phyloP scores from a whole-genome alignment of 2,329 filamentous ascomycete species.

The Fusarium sublunatum region DNA sequence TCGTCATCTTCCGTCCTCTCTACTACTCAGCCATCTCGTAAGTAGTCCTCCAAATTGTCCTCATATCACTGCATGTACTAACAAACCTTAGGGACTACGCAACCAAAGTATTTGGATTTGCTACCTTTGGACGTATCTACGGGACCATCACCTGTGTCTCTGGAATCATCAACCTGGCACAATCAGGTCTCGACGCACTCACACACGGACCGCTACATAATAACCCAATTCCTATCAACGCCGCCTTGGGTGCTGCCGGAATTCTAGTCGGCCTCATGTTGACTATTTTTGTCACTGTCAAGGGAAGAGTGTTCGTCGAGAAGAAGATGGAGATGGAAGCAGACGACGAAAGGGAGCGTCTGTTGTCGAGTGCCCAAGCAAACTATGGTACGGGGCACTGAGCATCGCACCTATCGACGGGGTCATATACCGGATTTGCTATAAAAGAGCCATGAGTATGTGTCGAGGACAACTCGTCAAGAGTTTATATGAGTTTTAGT shows the following conservation, averaged over 20 bases:
- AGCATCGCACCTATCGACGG: not conserved
- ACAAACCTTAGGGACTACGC: constrained; percentile 67
- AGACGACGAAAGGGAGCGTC: constrained; percentile 25
- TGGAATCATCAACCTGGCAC: constrained; percentile 76
- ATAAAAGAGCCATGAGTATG: not conserved
- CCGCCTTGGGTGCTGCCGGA: constrained; percentile 6
- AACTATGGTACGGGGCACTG: constrained; percentile 15
- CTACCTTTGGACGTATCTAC: constrained; percentile 84
- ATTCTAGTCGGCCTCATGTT: constrained; percentile 9
- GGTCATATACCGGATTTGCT: not conserved
- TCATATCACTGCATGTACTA: rapidly evolving
- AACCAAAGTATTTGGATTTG: constrained; percentile 84
- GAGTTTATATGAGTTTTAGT: not conserved
- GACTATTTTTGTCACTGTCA: constrained; percentile 16
- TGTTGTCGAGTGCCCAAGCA: constrained; percentile 16
- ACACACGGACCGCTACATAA: constrained; percentile 56
- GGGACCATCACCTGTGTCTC: constrained; percentile 79
- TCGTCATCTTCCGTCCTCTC: constrained; percentile 77
- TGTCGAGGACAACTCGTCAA: not conserved
- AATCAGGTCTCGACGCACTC: constrained; percentile 75
- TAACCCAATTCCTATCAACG: constrained; percentile 26
- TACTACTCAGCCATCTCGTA: constrained; percentile 81
- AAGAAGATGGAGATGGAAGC: constrained; percentile 31
- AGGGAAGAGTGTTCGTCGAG: constrained; percentile 27
- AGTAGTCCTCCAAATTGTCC: constrained; percentile 28